A percentile compares a stretch with the other conserved stretches of the same genome.
Conservation (phyloP, 2,329 filamentous ascomycete genomes). For the Phialophora macrospora region DNA sequence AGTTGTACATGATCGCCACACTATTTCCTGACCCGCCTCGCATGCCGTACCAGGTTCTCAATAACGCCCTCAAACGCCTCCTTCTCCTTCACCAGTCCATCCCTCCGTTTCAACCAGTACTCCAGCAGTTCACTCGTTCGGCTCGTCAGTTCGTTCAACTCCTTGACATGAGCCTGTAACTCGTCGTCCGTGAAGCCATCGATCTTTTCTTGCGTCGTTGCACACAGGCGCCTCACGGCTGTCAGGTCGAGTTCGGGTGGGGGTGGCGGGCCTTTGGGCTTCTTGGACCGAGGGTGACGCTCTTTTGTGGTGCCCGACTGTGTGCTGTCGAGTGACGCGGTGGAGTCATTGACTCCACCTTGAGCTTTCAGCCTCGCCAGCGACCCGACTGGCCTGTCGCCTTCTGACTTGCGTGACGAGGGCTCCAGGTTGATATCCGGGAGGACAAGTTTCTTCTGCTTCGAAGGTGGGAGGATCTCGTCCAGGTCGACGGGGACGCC, state of each 20-base stretch:
- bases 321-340: conserved; percentile 42
- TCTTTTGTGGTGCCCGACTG: conserved; percentile 39
- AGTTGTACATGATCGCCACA: neutral
- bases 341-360: conserved; percentile 42
- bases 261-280: conserved; percentile 57
- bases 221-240: conserved; percentile 76
- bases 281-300: conserved; percentile 47
- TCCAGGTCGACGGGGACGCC: conserved; percentile 96
- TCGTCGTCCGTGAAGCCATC: conserved; percentile 78
- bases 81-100: conserved; percentile 85
- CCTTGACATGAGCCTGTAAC: conserved; percentile 71
- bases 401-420: conserved; percentile 62
- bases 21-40: conserved; percentile 75
- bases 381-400: conserved; percentile 57
- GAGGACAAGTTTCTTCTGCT: conserved; percentile 95
- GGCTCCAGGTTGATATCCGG: conserved; percentile 71
- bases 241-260: conserved; percentile 79
- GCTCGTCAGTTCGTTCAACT: conserved; percentile 71
- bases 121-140: conserved; percentile 77
- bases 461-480: conserved; percentile 93
- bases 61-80: conserved; percentile 96
- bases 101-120: conserved; percentile 85
- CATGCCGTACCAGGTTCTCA: conserved; percentile 92
- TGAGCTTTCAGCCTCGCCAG: conserved; percentile 44
- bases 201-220: conserved; percentile 82